A percentile compares a stretch with the other conserved stretches of the same genome.
These are phyloP conservation scores for Mycena rebaudengoi DNA, from an alignment of 768 basidiomycete species.

Conservation along the genomic window DNA sequence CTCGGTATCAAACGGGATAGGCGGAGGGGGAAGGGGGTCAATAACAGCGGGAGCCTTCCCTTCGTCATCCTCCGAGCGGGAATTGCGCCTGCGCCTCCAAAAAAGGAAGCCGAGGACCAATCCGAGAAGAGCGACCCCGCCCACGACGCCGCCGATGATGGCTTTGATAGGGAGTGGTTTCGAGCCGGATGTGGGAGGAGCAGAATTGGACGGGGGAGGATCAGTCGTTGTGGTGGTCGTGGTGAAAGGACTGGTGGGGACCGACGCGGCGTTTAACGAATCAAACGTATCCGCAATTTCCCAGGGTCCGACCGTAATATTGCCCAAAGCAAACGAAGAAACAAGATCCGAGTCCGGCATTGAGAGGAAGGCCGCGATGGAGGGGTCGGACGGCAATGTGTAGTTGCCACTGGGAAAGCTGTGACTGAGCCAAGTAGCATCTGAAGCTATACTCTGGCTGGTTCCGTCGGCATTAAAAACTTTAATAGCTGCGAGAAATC, in stretches of 20 bases:
- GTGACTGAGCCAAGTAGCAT: conserved; percentile 14
- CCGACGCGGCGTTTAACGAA: background rate
- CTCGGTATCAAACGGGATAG: no score
- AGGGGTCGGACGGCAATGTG: no score
- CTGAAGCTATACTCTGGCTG: conserved; percentile 5
- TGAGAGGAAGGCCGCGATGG: background rate
- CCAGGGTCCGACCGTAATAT: no score
- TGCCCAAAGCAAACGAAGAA: no score
- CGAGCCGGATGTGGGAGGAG: background rate
- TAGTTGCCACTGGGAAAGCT: background rate
- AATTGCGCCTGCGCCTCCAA: no score
- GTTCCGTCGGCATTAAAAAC: conserved; percentile 4
- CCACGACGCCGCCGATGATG: background rate
- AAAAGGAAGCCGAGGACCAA: no score
- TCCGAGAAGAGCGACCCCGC: background rate
- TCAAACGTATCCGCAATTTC: no score
- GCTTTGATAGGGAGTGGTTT: background rate
- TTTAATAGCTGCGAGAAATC: conserved; percentile 6
- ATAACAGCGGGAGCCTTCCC: no score
- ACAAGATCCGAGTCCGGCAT: conserved; percentile 3
- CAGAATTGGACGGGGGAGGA: no score
- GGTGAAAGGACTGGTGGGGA: conserved; percentile 6
- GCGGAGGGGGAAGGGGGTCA: no score
- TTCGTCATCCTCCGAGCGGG: no score
- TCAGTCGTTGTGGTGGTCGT: no score